phyloP scores from a whole-genome alignment of 116 monocot species.

The Zostera marina region DNA sequence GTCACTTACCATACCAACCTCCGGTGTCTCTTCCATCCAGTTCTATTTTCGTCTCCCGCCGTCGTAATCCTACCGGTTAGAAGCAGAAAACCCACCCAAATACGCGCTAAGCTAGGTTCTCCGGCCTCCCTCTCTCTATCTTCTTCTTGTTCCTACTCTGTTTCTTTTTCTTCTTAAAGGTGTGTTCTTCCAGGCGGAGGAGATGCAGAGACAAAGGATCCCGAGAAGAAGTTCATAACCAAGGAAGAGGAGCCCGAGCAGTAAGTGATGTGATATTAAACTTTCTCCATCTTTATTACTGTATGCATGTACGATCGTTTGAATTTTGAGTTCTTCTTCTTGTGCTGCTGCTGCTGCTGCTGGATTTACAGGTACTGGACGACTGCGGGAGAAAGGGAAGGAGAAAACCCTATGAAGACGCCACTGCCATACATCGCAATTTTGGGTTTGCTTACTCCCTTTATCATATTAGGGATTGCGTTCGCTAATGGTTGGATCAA shows the following conservation, averaged over 20 bases:
- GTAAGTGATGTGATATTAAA: too few relatives aligned
- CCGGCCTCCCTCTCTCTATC: background rate
- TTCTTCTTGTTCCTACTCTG: background rate
- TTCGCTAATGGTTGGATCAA: constrained; percentile 97
- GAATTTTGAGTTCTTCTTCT: too few relatives aligned
- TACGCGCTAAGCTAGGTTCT: constrained; percentile 39
- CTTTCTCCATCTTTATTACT: too few relatives aligned
- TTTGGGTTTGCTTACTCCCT: constrained; percentile 93
- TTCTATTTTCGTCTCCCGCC: background rate
- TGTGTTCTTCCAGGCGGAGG: constrained; percentile 28
- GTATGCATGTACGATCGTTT: too few relatives aligned
- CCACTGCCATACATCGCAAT: constrained; percentile 95
- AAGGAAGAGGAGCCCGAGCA: constrained; percentile 89
- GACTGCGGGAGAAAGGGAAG: constrained; percentile 86
- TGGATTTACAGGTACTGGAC: constrained; percentile 98
- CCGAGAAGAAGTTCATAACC: constrained; percentile 92
- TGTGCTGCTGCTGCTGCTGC: too few relatives aligned
- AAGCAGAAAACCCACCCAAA: constrained; percentile 7
- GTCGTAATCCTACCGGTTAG: background rate
- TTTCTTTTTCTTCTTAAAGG: background rate
- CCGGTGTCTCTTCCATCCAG: background rate
- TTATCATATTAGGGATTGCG: constrained; percentile 72
- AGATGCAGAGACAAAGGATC: constrained; percentile 29
- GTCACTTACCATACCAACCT: constrained; percentile 7
- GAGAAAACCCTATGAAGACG: constrained; percentile 94